phyloP scores from a whole-genome alignment of 1,139 yeast species.

The Fermentozyma sake region DNA sequence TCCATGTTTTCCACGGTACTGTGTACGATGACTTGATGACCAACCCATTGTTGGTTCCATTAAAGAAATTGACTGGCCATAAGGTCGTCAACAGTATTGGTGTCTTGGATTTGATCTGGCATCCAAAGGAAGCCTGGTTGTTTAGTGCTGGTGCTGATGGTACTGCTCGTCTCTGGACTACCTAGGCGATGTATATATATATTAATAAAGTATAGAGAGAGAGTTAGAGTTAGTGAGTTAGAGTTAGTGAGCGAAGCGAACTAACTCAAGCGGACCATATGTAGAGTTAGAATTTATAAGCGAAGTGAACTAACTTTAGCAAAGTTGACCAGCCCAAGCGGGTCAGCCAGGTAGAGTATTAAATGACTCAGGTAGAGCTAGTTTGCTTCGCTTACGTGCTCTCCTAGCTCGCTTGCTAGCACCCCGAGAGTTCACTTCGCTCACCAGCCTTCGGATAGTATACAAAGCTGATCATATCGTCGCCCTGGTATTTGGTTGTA shows the following conservation, averaged over 20 bases:
- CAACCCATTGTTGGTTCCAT: slow-evolving; percentile 92
- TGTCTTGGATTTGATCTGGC: slow-evolving; percentile 90
- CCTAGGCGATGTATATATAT: slow-evolving; percentile 27
- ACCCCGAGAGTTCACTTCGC: too few species aligned
- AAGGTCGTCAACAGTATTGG: slow-evolving; percentile 76
- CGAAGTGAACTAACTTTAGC: too few species aligned
- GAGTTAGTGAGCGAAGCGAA: too few species aligned
- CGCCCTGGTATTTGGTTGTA: slow-evolving; percentile 16
- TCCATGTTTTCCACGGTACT: slow-evolving; percentile 94
- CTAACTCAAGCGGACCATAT: too few species aligned
- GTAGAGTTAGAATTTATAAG: too few species aligned
- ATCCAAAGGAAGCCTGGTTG: slow-evolving; percentile 97
- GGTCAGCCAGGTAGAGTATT: too few species aligned
- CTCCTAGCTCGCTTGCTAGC: too few species aligned
- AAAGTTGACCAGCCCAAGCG: too few species aligned
- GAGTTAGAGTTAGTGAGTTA: neutral
- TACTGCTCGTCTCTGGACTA: slow-evolving; percentile 94
- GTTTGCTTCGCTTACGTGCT: too few species aligned
- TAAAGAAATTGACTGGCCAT: slow-evolving; percentile 94
- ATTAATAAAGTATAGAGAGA: slow-evolving; percentile 2
- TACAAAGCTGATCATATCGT: slow-evolving; percentile 13
- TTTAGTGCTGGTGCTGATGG: slow-evolving; percentile 99
- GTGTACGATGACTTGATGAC: slow-evolving; percentile 95
- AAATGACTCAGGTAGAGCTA: too few species aligned
- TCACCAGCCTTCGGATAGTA: too few species aligned